Evolutionary conservation across 2,329 filamentous ascomycete species (phyloP).

Genomic region (Penicillium verrucosum): DNA sequence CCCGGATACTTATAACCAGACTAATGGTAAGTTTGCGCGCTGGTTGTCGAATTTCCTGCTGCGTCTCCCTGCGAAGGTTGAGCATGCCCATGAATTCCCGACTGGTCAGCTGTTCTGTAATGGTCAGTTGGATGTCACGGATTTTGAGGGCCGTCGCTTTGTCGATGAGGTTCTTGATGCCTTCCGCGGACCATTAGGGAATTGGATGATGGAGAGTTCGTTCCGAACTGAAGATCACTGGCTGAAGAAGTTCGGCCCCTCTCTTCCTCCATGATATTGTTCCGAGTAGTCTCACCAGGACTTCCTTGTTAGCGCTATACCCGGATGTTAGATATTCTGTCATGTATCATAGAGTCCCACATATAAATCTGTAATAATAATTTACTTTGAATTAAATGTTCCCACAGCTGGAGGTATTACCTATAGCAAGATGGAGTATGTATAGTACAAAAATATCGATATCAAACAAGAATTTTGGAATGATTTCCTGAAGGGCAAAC

Average conservation of each 20-base stretch:
- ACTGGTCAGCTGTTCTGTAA: constrained; percentile 24
- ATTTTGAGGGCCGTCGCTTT: constrained; percentile 23
- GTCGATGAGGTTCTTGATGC: constrained; percentile 27
- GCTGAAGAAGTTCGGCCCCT: constrained; percentile 7
- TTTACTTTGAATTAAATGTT: neutral
- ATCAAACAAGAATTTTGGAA: neutral
- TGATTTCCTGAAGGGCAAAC: neutral
- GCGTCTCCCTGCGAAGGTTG: constrained; percentile 26
- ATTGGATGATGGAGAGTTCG: constrained; percentile 27
- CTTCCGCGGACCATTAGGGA: constrained; percentile 9
- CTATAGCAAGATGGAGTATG: neutral
- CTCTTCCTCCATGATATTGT: neutral
- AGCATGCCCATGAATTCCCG: constrained; percentile 15
- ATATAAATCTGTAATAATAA: neutral
- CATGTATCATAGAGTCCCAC: neutral
- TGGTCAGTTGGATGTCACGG: constrained; percentile 22
- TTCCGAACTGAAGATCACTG: constrained; percentile 14
- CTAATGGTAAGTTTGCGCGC: constrained; percentile 26
- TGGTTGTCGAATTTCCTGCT: constrained; percentile 40
- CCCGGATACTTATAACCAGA: neutral
- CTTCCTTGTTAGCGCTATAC: constrained; percentile 4
- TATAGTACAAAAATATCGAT: constrained; percentile 2
- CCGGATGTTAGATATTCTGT: neutral
- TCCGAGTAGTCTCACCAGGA: neutral
- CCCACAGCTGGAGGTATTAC: neutral